Evolutionary conservation across 306 rosid genomes (phyloP).

Genomic region (Potentilla sterilis): DNA sequence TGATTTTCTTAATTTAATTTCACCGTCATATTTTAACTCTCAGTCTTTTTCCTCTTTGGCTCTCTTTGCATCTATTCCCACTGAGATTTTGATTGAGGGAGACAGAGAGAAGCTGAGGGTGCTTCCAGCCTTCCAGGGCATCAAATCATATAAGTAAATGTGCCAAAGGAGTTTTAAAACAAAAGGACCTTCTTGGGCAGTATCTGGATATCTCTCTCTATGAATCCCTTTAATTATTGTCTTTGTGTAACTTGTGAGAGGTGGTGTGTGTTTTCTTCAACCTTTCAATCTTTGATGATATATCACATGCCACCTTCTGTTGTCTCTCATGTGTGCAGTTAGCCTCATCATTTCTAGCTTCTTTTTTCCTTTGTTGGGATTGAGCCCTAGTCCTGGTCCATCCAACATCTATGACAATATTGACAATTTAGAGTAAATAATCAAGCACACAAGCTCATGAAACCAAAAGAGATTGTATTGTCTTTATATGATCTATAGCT

Average conservation of each 20-base stretch:
- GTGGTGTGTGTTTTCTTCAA: not conserved
- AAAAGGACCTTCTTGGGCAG: not conserved
- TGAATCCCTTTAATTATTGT: not conserved
- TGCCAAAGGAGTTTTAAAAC: not conserved
- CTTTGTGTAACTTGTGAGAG: not conserved
- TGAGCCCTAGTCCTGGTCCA: slow-evolving; percentile 29
- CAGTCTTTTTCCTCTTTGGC: not conserved
- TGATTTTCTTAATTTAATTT: slow-evolving; percentile 5
- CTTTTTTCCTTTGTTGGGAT: slow-evolving; percentile 10
- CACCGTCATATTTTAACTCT: not conserved
- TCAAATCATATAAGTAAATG: not conserved
- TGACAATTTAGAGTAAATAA: too few relatives aligned
- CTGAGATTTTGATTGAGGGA: not conserved
- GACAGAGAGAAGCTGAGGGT: not conserved
- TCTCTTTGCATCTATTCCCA: slow-evolving; percentile 6
- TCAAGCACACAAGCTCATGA: not conserved
- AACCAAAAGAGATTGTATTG: slow-evolving; percentile 7
- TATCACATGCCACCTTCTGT: slow-evolving; percentile 57
- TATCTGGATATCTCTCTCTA: not conserved
- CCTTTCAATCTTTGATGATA: not conserved
- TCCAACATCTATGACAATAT: slow-evolving; percentile 11
- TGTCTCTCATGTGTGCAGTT: slow-evolving; percentile 48
- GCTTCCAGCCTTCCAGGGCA: slow-evolving; percentile 9
- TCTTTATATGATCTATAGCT: slow-evolving; percentile 21
- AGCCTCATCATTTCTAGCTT: slow-evolving; percentile 28